Percentiles rank a stretch among this genome's conserved stretches.
Evolutionary conservation across 2,329 filamentous ascomycete species (phyloP).

Genomic region (Ciborinia camelliae): DNA sequence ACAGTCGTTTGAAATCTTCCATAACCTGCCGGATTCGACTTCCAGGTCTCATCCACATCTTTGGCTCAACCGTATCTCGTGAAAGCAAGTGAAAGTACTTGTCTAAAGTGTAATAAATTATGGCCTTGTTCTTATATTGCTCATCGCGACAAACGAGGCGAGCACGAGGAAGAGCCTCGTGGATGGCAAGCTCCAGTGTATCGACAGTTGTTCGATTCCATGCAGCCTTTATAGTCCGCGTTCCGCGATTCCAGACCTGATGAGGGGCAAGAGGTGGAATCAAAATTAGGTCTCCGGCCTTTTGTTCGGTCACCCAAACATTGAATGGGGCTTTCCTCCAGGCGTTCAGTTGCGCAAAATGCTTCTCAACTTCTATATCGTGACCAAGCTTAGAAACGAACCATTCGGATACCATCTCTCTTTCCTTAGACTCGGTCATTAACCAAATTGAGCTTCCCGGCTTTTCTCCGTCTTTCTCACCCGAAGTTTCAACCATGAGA

Average conservation of each 20-base stretch:
- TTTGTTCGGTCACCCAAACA: slow-evolving; percentile 90
- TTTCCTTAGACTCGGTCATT: slow-evolving; percentile 95
- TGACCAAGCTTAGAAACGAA: slow-evolving; percentile 91
- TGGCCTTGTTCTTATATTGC: slow-evolving; percentile 98
- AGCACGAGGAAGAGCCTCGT: slow-evolving; percentile 84
- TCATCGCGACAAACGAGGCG: slow-evolving; percentile 93
- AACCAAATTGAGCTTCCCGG: slow-evolving; percentile 95
- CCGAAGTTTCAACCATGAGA: slow-evolving; percentile 93
- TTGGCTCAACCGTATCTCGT: slow-evolving; percentile 45
- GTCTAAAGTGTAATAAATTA: slow-evolving; percentile 80
- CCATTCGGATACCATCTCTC: slow-evolving; percentile 86
- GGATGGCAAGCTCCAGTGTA: slow-evolving; percentile 79
- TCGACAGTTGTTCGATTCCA: slow-evolving; percentile 96
- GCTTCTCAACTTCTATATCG: slow-evolving; percentile 93
- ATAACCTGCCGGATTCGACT: slow-evolving; percentile 64
- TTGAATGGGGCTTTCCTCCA: slow-evolving; percentile 95
- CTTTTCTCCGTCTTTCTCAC: slow-evolving; percentile 68
- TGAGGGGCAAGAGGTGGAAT: slow-evolving; percentile 91
- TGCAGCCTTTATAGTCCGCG: slow-evolving; percentile 92
- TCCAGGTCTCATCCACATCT: slow-evolving; percentile 40
- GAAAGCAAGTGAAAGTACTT: slow-evolving; percentile 69
- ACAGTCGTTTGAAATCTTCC: slow-evolving; percentile 78
- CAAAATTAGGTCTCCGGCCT: slow-evolving; percentile 85
- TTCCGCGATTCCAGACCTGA: slow-evolving; percentile 97
- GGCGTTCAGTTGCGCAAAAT: slow-evolving; percentile 92